Base-by-base conservation (phyloP, 805 yeast species). In the Yarrowia alimentaria region DNA sequence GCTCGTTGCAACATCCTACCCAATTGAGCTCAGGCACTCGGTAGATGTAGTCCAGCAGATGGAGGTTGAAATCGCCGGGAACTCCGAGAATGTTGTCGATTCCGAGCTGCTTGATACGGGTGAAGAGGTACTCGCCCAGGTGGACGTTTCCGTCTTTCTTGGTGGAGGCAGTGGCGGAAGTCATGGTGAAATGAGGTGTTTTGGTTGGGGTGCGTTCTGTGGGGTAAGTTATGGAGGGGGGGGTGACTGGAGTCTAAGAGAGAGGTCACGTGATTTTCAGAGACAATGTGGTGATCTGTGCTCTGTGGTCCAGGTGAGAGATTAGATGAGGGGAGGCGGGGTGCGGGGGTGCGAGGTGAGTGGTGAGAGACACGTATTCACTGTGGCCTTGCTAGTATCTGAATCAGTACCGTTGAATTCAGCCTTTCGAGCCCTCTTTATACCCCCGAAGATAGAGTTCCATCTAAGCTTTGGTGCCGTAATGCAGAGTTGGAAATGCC, bases 1-100 rank as follows among this genome's bases (percentile, higher is more conserved):
- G 73, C 68, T 89, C 97, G 62, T 89, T 89, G 69, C 95, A 86
- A 54, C 80, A 79, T 18, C 95, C 95, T 40, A 85, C 72, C 86
- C 94, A 88, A 49, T 78, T 68, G 58, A 83, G 63, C 8, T 70
- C 71, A 5, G 75, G 73, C 34, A 64, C 67, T 20, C 58, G 57
- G 58, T 60, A 58, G 53, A 71, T 57, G 56, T 61, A 63, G 60
- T 71, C 75, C 20, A 71, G 66, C 38, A 71, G 60, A 37, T 63
- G 60, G 53, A 71, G 61, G 60, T 72, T 71, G 66, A 68, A 71
- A 60, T 71, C 75, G 20, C 75, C 75, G 34, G 75, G 75, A 22
- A 70, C 73, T 22, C 75, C 75, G 45, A 71, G 62, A 57, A 65
- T 60, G 55, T 65, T 63, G 34, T 55, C 55, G 47, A 64, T 52